Percentiles rank a stretch among this genome's conserved stretches.
Conservation (phyloP, 2,329 filamentous ascomycete species). For the Claviceps pazoutovae region DNA sequence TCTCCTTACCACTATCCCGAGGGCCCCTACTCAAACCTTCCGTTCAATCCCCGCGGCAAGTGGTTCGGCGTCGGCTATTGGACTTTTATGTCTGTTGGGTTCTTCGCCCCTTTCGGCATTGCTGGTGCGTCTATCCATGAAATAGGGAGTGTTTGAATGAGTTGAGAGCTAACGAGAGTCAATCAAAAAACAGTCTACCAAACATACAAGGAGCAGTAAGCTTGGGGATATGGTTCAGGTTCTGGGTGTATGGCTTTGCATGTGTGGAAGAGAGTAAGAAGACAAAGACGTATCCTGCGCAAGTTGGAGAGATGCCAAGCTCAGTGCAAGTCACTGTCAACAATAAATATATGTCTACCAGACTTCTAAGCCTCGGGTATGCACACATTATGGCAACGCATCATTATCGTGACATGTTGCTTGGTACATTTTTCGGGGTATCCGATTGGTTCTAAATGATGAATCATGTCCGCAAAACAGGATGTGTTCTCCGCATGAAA, state of each 20-base stretch:
- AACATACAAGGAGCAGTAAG: conserved; percentile 27
- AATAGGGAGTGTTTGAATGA: neutral
- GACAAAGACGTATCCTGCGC: conserved; percentile 14
- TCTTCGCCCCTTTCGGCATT: conserved; percentile 49
- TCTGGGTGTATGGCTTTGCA: conserved; percentile 7
- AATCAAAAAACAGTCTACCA: conserved; percentile 29
- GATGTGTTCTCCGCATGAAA: neutral
- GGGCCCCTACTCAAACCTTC: conserved; percentile 85
- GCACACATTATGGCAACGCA: neutral
- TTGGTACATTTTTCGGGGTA: neutral
- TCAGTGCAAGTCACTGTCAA: conserved; percentile 14
- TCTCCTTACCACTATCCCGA: conserved; percentile 98
- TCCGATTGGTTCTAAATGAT: neutral
- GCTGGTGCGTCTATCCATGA: conserved; percentile 33
- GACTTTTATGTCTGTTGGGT: conserved; percentile 47
- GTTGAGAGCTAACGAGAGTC: conserved; percentile 2
- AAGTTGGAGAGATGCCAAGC: conserved; percentile 18
- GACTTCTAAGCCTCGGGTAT: neutral
- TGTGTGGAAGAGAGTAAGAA: conserved; percentile 11
- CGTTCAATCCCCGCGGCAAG: conserved; percentile 89
- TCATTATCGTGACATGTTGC: neutral
- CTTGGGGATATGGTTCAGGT: conserved; percentile 5
- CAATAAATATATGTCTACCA: conserved; percentile 9
- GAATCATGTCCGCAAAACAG: neutral
- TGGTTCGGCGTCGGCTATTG: conserved; percentile 77